Conservation (phyloP, 345 rosid genomes). For the Populus deltoides region DNA sequence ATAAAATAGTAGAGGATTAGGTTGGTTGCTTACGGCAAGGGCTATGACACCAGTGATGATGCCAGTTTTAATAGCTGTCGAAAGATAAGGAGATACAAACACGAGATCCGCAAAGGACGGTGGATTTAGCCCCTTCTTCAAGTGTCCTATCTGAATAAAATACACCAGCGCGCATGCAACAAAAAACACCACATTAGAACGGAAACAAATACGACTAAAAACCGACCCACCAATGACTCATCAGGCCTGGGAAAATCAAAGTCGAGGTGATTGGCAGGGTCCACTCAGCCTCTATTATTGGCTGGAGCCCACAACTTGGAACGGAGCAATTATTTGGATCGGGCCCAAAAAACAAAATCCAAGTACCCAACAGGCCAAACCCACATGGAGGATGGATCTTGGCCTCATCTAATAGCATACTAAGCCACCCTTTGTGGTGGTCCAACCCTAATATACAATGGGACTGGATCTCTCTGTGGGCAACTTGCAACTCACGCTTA, state of each 20-base stretch:
- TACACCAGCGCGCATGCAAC: not conserved
- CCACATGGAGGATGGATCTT: not conserved
- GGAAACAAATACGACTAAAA: too few relatives aligned
- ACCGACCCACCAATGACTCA: not conserved
- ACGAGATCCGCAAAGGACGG: conserved; percentile 57
- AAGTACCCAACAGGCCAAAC: not conserved
- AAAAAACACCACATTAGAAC: not conserved
- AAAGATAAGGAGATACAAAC: conserved; percentile 62
- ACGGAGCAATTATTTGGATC: not conserved
- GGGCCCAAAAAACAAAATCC: not conserved
- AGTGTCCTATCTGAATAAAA: conserved; percentile 60
- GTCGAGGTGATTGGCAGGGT: not conserved
- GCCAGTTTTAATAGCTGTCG: conserved; percentile 68
- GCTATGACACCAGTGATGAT: conserved; percentile 81
- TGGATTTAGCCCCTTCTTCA: conserved; percentile 89
- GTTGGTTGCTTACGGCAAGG: conserved; percentile 61
- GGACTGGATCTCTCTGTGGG: not conserved
- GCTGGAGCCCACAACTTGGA: not conserved
- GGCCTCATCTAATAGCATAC: not conserved
- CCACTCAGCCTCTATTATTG: not conserved
- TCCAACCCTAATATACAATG: not conserved
- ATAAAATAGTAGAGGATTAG: not conserved
- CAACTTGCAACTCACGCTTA: not conserved
- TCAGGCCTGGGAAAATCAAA: not conserved
- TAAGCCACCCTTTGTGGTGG: conserved; percentile 1